Conservation (phyloP, 2,329 filamentous ascomycete genomes). For the Fusarium poae region DNA sequence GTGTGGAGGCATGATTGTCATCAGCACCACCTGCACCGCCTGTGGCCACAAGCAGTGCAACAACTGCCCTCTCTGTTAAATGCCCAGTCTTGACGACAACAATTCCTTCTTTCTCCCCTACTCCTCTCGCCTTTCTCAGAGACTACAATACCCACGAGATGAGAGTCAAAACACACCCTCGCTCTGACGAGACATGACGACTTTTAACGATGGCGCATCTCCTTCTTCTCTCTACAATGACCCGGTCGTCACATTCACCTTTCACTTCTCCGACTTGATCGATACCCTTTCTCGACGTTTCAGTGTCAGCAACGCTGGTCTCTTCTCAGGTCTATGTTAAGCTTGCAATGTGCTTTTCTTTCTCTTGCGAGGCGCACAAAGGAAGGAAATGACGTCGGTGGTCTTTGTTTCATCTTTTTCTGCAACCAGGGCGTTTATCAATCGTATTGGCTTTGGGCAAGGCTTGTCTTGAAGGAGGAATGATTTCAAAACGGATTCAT, state of each 20-base stretch:
- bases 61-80: conserved; percentile 58
- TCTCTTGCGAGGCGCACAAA: conserved; percentile 22
- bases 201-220: conserved; percentile 27
- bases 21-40: conserved; percentile 65
- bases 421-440: conserved; percentile 10
- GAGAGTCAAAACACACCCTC: conserved; percentile 13
- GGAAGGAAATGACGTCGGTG: conserved; percentile 30
- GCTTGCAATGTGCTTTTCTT: background rate
- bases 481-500: conserved; percentile 5
- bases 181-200: conserved; percentile 33
- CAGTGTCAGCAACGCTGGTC: background rate
- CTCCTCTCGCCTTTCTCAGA: background rate
- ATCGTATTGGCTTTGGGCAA: conserved; percentile 7
- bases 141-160: conserved; percentile 11
- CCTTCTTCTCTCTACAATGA: background rate
- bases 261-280: conserved; percentile 29
- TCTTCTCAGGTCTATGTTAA: conserved; percentile 2
- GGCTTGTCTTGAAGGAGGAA: conserved; percentile 29
- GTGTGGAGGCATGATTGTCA: conserved; percentile 68
- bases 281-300: conserved; percentile 30
- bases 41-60: conserved; percentile 65
- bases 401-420: background rate
- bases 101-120: background rate
- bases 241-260: conserved; percentile 17
- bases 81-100: conserved; percentile 16